Percentiles rank a stretch among this genome's conserved stretches.
phyloP scores from a whole-genome alignment of 371 early-diverging fungal species.

The Mucor racemosus region DNA sequence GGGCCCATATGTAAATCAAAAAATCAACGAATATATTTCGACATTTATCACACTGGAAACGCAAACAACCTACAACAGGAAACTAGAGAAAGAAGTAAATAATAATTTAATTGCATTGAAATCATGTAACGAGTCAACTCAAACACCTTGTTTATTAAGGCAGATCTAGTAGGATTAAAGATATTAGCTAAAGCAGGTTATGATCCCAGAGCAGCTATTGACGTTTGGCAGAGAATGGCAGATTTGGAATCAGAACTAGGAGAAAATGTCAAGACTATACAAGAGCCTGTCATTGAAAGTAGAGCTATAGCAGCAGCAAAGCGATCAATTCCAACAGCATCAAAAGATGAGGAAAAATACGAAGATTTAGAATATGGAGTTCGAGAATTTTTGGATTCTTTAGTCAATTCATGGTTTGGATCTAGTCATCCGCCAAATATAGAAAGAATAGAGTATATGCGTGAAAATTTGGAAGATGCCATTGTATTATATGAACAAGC shows the following conservation, averaged over 20 bases:
- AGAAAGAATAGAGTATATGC: conserved; percentile 53
- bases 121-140: not conserved
- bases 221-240: conserved; percentile 54
- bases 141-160: conserved; percentile 1
- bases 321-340: not conserved
- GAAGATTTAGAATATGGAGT: conserved; percentile 29
- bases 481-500: conserved; percentile 39
- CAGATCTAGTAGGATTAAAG: conserved; percentile 50
- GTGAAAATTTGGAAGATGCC: conserved; percentile 48
- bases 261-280: conserved; percentile 14
- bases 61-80: conserved; percentile 47
- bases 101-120: not conserved
- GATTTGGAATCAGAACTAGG: conserved; percentile 32
- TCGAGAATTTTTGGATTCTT: conserved; percentile 29
- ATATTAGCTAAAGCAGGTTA: conserved; percentile 61
- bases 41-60: conserved; percentile 40
- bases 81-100: conserved; percentile 46
- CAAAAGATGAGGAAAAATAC: conserved; percentile 16
- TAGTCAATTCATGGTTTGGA: conserved; percentile 52
- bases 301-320: conserved; percentile 16
- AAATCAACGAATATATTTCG: conserved; percentile 47
- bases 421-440: conserved; percentile 52
- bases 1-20: conserved; percentile 54
- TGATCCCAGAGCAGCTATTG: conserved; percentile 52
- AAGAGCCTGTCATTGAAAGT: not conserved